Evolutionary conservation across 768 basidiomycete genomes (phyloP), one percentile per base, ranked within the genome.

Genomic region (Lactifluus pinguis): DNA sequence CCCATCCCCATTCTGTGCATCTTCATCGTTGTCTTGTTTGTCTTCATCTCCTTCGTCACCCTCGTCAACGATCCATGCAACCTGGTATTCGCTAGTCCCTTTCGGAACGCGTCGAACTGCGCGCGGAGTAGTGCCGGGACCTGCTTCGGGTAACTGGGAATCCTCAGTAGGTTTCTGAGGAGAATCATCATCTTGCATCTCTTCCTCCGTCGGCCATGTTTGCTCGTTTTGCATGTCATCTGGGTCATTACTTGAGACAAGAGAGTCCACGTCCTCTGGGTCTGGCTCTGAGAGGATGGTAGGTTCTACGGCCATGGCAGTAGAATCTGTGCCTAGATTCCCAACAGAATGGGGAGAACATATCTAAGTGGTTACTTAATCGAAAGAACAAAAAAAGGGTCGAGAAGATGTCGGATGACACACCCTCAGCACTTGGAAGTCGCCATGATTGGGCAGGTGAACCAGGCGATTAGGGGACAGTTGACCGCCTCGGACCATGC

Each of bases 191-290:
- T 73, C 80, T 21, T 76, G 76, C 86, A 98, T 91, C 71, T 98
- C 95, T 69, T 98, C 95, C 71, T 98, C 93, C 0, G 93, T 95
- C 0, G 95, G 95, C 95, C 95, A 98, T 0, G 95, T 99, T 72
- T 99, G 95, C 68, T 99, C 95, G 70, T 95, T 97, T 39, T 80
- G 83, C 73, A 97, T 80, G 59, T 91, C 86, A 68, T 98, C 94
- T 4, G 88, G 90, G 25, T 89, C 84, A 70, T 95, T 94, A 53
- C 81, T 86, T 1, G 92, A 93, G 13, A 90, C 81, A 52, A 98
- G 75, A 6, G 93, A 93, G 71, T 98, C 95, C 0, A 87, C 89
- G 1, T 83, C 77, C 0, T 82, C 78, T 0, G 77, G 68, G 53
- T 81, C 75, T 0, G 86, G 85, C 67, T 87, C 84, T 0, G 85